phyloP scores from a whole-genome alignment of 495 filamentous ascomycete genomes.

The Penicillium canariense region DNA sequence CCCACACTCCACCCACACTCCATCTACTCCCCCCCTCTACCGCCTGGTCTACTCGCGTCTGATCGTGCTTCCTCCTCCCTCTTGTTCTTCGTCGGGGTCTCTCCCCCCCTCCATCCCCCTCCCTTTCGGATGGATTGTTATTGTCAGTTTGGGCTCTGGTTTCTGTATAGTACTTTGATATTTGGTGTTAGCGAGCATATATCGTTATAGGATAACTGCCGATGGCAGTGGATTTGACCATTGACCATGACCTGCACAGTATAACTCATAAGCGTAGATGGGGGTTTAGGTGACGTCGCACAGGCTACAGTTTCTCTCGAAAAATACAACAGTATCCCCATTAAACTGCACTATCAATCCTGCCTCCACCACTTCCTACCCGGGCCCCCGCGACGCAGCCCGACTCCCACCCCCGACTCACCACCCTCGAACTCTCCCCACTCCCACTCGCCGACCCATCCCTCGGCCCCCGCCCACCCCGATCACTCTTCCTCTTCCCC shows the following conservation, averaged over 20 bases:
- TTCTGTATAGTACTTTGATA: conserved; percentile 22
- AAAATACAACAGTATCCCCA: too few species aligned
- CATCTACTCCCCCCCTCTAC: background rate
- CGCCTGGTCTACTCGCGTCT: background rate
- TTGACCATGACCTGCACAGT: background rate
- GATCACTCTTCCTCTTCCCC: conserved; percentile 2
- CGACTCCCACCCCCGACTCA: conserved; percentile 5
- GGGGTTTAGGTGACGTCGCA: too few species aligned
- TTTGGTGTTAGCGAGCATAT: conserved; percentile 22
- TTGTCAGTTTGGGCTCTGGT: conserved; percentile 7
- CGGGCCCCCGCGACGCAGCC: conserved; percentile 11
- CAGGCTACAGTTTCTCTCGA: too few species aligned
- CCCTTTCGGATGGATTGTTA: conserved; percentile 1
- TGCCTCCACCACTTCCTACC: background rate
- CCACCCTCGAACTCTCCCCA: conserved; percentile 14
- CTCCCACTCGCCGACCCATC: conserved; percentile 1
- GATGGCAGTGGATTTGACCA: background rate
- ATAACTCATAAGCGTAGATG: too few species aligned
- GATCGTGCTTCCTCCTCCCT: background rate
- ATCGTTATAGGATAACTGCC: conserved; percentile 2
- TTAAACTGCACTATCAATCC: background rate
- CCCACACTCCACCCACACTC: background rate
- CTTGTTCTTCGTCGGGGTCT: background rate
- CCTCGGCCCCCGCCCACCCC: background rate
- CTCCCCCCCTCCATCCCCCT: background rate